Evolutionary conservation across 164 flowering plant genomes (phyloP), one percentile per base, ranked within the genome.

Genomic region (Sedum album): DNA sequence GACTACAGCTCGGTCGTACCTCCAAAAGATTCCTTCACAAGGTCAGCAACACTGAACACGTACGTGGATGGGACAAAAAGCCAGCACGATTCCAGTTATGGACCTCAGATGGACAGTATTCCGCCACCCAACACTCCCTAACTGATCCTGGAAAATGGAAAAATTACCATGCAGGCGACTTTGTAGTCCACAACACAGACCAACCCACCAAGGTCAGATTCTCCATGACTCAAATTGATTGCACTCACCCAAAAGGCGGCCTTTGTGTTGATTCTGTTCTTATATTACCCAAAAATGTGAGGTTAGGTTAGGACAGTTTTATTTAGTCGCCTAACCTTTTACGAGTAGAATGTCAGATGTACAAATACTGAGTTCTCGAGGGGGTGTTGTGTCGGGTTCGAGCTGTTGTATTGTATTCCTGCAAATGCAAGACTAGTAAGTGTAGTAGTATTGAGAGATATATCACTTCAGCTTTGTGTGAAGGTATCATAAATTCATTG

Each of bases 201-300:
- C 30, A 42, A 7, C 70, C 74, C 0, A 77, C 76, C n/a, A n/a
- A n/a, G n/a, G n/a, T n/a, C n/a, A n/a, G n/a, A n/a, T n/a, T n/a
- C n/a, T n/a, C n/a, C n/a, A 81, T 90, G 92, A 77, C 75, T 42
- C 97, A 90, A 71, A 90, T 90, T 38, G 96, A 90, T 69, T 90
- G 96, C 76, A 90, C 97, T 9, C 97, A 90, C 67, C 80, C 88
- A 5, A 90, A 90, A 81, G 96, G 91, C n/a, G n/a, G n/a, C n/a
- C n/a, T n/a, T n/a, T n/a, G n/a, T n/a, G n/a, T n/a, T n/a, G n/a
- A n/a, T n/a, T 85, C 90, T 41, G 90, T 85, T 26, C 72, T 80
- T 4, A 85, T 90, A 65, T 69, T 70, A 55, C 94, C 93, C 1
- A 72, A 55, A 23, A 26, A 26, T 14, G 71, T 66, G 70, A 76